Percentiles rank a stretch among this genome's conserved stretches.
These are phyloP conservation scores for Metschnikowia reukaufii DNA, from an alignment of 805 yeast species.

Conservation along the genomic window DNA sequence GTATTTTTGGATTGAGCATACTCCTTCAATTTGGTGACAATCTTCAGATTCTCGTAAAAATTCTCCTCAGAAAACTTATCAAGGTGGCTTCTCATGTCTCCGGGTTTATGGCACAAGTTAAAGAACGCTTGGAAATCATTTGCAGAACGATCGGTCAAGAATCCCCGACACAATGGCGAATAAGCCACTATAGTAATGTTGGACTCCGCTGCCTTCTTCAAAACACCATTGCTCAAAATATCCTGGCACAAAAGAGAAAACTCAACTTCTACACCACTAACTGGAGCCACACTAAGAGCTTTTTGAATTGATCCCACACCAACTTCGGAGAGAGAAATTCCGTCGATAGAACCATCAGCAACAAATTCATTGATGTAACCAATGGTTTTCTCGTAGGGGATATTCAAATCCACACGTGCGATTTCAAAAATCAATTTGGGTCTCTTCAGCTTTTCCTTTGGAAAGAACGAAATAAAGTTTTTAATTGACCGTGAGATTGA, in stretches of 20 bases:
- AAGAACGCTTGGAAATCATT: conserved; percentile 31
- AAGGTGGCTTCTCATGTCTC: conserved; percentile 50
- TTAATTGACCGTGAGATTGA: conserved; percentile 50
- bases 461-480: conserved; percentile 33
- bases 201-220: conserved; percentile 54
- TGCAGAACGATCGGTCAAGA: conserved; percentile 62
- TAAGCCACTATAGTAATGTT: conserved; percentile 72
- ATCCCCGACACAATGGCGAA: conserved; percentile 81
- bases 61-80: conserved; percentile 64
- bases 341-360: conserved; percentile 64
- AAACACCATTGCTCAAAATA: conserved; percentile 60
- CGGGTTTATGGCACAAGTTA: conserved; percentile 46
- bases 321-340: conserved; percentile 74
- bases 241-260: conserved; percentile 70
- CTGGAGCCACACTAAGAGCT: conserved; percentile 56
- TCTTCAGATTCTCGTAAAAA: conserved; percentile 49
- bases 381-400: conserved; percentile 60
- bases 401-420: conserved; percentile 64
- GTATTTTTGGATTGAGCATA: conserved; percentile 51
- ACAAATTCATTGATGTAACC: conserved; percentile 56
- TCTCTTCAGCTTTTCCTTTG: conserved; percentile 26
- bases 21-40: conserved; percentile 50
- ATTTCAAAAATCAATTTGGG: conserved; percentile 55
- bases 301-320: conserved; percentile 57
- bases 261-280: conserved; percentile 76